Conservation (phyloP, 768 basidiomycete genomes). For the Xanthoconium purpureum region DNA sequence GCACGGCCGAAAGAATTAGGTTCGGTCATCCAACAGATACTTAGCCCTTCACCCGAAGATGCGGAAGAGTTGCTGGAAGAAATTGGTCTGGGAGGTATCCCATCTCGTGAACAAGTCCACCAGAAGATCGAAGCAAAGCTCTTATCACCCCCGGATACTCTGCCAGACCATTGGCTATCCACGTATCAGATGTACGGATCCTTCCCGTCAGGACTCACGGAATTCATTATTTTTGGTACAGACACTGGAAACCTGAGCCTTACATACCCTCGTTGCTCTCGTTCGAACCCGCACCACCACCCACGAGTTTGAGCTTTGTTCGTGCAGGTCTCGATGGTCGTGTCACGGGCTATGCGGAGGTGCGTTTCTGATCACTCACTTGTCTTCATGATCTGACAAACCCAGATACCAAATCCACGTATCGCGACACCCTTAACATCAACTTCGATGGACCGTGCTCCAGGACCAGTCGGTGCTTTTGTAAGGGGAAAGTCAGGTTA, state of each 20-base stretch:
- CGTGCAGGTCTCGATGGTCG: conserved; percentile 77
- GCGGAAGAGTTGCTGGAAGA: conserved; percentile 45
- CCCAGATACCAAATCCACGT: conserved; percentile 53
- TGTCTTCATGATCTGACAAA: conserved; percentile 3
- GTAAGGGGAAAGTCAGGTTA: conserved; percentile 92
- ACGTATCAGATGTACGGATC: conserved; percentile 77
- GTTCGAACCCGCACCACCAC: conserved; percentile 66
- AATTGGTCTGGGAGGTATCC: conserved; percentile 56
- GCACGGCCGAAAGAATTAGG: conserved; percentile 10
- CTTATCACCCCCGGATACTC: conserved; percentile 59
- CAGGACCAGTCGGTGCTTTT: conserved; percentile 74
- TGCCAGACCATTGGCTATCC: conserved; percentile 73
- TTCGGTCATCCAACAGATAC: conserved; percentile 44
- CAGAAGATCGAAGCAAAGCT: conserved; percentile 72
- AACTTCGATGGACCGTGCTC: conserved; percentile 81
- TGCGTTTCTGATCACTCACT: conserved; percentile 29
- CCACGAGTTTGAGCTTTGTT: conserved; percentile 70
- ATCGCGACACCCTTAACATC: conserved; percentile 75
- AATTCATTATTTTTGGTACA: conserved; percentile 30
- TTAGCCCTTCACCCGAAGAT: conserved; percentile 42
- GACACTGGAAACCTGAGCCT: conserved; percentile 69
- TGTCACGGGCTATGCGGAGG: conserved; percentile 81
- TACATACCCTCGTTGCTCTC: conserved; percentile 62
- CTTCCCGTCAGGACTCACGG: conserved; percentile 4
- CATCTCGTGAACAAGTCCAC: conserved; percentile 58